phyloP scores from a whole-genome alignment of 2,329 filamentous ascomycete species.

The Hypoxylon sp. region DNA sequence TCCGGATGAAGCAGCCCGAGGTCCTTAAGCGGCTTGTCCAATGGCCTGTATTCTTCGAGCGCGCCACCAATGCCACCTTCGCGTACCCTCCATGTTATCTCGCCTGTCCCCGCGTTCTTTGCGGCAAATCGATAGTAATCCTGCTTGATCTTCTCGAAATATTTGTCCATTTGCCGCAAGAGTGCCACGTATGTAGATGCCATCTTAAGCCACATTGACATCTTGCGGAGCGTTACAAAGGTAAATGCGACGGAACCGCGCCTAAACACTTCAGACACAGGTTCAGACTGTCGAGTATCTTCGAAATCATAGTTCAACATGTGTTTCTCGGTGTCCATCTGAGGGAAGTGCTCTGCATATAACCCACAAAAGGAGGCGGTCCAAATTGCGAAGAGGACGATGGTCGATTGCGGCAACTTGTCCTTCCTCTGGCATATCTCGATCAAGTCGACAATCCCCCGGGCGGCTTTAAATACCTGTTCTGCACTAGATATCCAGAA shows the following conservation, averaged over 20 bases:
- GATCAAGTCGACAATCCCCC: slow-evolving; percentile 75
- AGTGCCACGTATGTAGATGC: slow-evolving; percentile 69
- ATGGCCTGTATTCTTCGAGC: slow-evolving; percentile 68
- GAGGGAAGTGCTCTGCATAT: slow-evolving; percentile 77
- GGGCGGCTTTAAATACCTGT: slow-evolving; percentile 73
- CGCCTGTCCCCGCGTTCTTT: slow-evolving; percentile 46
- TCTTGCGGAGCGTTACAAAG: slow-evolving; percentile 65
- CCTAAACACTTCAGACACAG: slow-evolving; percentile 52
- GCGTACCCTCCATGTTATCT: slow-evolving; percentile 58
- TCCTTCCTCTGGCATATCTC: slow-evolving; percentile 72
- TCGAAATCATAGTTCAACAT: slow-evolving; percentile 63
- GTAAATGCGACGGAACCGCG: slow-evolving; percentile 64
- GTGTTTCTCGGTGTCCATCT: slow-evolving; percentile 74
- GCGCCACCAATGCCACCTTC: slow-evolving; percentile 65
- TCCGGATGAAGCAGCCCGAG: slow-evolving; percentile 60
- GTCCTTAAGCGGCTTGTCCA: slow-evolving; percentile 59
- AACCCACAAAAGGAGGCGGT: slow-evolving; percentile 76
- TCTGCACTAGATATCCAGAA: slow-evolving; percentile 77
- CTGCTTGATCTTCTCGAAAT: slow-evolving; percentile 66
- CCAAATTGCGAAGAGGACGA: slow-evolving; percentile 77
- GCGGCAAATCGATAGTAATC: slow-evolving; percentile 60
- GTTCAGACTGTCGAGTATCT: slow-evolving; percentile 42
- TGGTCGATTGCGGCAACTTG: slow-evolving; percentile 76
- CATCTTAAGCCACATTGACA: slow-evolving; percentile 69
- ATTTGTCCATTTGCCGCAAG: slow-evolving; percentile 67